These are phyloP conservation scores for Talaromyces wortmannii DNA, from an alignment of 495 filamentous ascomycete species.

Conservation along the genomic window DNA sequence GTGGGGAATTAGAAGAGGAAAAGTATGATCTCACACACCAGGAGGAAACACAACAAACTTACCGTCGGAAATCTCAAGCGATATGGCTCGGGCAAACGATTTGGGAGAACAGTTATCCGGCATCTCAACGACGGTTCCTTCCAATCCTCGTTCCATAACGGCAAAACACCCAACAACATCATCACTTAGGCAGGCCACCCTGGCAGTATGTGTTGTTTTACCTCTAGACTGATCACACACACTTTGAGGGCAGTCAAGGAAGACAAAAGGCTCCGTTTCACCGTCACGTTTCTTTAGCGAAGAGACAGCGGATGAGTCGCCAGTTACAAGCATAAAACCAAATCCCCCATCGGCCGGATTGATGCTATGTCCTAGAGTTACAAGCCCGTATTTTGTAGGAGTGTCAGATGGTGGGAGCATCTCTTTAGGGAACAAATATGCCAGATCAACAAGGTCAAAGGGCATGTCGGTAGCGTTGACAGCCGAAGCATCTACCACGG, in stretches of 20 bases:
- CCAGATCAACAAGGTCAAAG: neutral
- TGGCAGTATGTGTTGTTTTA: neutral
- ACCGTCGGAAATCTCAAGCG: neutral
- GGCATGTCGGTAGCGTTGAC: neutral
- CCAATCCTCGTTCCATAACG: neutral
- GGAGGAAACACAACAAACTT: neutral
- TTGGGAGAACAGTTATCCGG: neutral
- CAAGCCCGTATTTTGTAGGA: neutral
- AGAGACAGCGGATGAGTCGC: neutral
- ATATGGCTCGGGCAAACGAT: neutral
- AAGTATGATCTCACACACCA: neutral
- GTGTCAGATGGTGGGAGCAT: neutral
- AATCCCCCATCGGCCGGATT: neutral
- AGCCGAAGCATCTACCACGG: neutral
- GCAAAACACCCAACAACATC: neutral
- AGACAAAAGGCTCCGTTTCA: neutral
- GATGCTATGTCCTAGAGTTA: neutral
- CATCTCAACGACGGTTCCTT: constrained; percentile 1
- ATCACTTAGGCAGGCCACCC: neutral
- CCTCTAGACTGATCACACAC: neutral
- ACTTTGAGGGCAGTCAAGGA: neutral
- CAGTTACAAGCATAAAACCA: neutral
- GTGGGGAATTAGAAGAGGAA: neutral
- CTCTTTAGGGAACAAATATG: neutral
- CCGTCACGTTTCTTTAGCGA: neutral